Percentiles rank a stretch among this genome's conserved stretches.
phyloP scores from a whole-genome alignment of 2,329 filamentous ascomycete genomes.

The Pestalotiopsis sp. region DNA sequence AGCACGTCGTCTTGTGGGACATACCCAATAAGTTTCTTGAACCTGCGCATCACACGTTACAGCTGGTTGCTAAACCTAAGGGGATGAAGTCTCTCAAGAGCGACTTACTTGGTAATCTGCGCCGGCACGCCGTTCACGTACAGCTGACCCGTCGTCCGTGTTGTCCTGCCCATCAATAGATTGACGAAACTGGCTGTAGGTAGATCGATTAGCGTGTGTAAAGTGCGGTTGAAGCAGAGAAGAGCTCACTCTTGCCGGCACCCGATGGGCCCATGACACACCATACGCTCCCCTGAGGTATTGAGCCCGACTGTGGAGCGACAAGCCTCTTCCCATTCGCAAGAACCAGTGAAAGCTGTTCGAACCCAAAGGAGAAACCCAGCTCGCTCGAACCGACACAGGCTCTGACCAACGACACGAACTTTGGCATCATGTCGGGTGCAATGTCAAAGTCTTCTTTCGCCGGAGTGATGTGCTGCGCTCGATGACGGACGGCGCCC shows the following conservation, averaged over 20 bases:
- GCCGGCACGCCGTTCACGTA: neutral
- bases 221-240: neutral
- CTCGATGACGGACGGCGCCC: neutral
- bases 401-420: neutral
- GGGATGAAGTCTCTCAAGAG: neutral
- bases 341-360: neutral
- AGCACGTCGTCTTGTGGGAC: slow-evolving; percentile 7
- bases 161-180: slow-evolving; percentile 1
- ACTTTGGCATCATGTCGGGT: neutral
- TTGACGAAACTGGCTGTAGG: slow-evolving; percentile 1
- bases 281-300: neutral
- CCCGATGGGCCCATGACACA: slow-evolving; percentile 7
- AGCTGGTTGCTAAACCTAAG: neutral
- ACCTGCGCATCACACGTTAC: neutral
- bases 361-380: neutral
- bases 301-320: slow-evolving; percentile 1
- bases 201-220: neutral
- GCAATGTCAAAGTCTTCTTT: neutral
- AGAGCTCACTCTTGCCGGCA: slow-evolving; percentile 7
- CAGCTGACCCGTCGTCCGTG: neutral
- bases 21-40: slow-evolving; percentile 1
- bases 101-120: neutral
- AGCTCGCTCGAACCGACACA: neutral
- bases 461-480: neutral
- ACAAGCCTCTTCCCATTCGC: neutral